phyloP scores from a whole-genome alignment of 148 eudicot genomes.

The Rhododendron henanense region DNA sequence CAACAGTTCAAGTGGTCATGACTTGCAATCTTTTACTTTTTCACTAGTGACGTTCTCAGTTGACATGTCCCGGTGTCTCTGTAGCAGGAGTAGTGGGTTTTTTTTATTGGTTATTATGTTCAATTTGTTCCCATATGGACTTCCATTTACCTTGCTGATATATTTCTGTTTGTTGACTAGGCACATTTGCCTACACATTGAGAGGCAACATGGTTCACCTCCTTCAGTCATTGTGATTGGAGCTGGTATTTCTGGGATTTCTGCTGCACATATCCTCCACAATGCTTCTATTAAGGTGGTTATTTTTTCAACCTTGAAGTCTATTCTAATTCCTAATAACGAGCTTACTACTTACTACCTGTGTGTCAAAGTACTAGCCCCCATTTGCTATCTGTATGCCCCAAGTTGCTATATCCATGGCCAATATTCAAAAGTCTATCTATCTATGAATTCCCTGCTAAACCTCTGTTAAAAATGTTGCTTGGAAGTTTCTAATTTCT shows the following conservation, averaged over 20 bases:
- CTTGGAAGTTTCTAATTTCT: neutral
- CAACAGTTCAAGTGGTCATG: neutral
- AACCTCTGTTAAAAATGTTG: neutral
- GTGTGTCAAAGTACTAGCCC: neutral
- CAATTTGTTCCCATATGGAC: neutral
- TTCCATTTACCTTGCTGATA: constrained; percentile 9
- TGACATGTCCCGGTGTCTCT: neutral
- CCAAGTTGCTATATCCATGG: neutral
- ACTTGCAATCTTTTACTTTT: neutral
- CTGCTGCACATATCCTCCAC: constrained; percentile 74
- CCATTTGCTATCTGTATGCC: constrained; percentile 3
- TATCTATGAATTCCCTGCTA: neutral
- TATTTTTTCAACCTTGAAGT: neutral
- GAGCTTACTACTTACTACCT: neutral
- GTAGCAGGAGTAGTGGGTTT: neutral
- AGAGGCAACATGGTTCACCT: constrained; percentile 38
- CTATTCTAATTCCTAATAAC: neutral
- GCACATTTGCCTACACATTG: constrained; percentile 35
- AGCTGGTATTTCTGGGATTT: constrained; percentile 93
- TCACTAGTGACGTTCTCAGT: neutral
- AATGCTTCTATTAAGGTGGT: constrained; percentile 83
- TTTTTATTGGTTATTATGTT: neutral
- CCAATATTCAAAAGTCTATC: neutral
- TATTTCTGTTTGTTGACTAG: constrained; percentile 29
- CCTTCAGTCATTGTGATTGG: constrained; percentile 93